phyloP scores from a whole-genome alignment of 768 basidiomycete genomes.

The Gloeophyllum trabeum region DNA sequence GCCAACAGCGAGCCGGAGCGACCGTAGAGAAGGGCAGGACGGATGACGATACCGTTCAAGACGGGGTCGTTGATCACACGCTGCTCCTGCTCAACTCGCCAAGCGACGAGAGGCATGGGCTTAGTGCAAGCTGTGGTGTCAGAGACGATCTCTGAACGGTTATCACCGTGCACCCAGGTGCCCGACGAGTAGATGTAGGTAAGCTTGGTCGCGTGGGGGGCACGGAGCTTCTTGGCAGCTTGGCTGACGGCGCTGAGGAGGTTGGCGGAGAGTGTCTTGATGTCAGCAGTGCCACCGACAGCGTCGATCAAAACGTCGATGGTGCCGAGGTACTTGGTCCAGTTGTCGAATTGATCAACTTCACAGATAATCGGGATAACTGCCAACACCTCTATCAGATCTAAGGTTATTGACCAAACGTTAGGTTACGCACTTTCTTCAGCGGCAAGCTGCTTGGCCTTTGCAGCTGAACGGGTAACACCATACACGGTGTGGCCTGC shows the following conservation, averaged over 20 bases:
- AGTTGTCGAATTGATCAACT: constrained; percentile 11
- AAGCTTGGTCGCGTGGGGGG: constrained; percentile 24
- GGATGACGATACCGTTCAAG: constrained; percentile 34
- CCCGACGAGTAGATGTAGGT: constrained; percentile 35
- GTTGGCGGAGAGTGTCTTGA: constrained; percentile 10
- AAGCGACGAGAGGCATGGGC: constrained; percentile 16
- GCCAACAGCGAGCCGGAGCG: constrained; percentile 25
- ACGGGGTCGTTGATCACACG: constrained; percentile 14
- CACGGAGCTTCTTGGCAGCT: constrained; percentile 13
- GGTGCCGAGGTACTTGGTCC: constrained; percentile 16
- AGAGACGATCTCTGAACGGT: constrained; percentile 17
- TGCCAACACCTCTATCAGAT: constrained; percentile 7
- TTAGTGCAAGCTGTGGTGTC: constrained; percentile 21
- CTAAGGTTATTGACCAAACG: not conserved
- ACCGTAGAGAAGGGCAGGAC: constrained; percentile 32
- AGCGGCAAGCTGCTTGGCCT: constrained; percentile 20
- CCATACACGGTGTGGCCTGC: constrained; percentile 36
- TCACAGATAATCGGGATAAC: constrained; percentile 26
- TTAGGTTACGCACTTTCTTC: constrained; percentile 28
- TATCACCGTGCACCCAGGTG: constrained; percentile 31
- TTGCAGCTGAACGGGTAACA: constrained; percentile 24
- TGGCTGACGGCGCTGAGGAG: constrained; percentile 16
- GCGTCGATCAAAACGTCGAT: constrained; percentile 25
- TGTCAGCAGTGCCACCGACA: constrained; percentile 14
- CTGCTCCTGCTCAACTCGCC: constrained; percentile 24